These are phyloP conservation scores for Tritrichomonas foetus DNA, from an alignment of 208 protist species.

Conservation along the genomic window DNA sequence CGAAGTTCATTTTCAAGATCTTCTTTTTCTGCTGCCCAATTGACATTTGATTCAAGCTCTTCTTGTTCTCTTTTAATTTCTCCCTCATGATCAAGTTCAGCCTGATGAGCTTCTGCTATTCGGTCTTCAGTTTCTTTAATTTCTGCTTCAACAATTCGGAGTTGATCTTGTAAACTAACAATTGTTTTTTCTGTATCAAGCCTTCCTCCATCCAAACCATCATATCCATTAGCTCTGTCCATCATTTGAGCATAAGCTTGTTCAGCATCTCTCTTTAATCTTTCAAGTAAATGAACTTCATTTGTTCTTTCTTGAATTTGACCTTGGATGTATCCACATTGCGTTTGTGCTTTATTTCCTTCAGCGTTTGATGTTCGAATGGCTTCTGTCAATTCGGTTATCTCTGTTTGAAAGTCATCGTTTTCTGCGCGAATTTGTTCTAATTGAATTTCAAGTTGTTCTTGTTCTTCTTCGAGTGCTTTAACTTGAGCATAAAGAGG, in stretches of 20 bases:
- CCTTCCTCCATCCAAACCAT: neutral
- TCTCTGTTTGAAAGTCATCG: too few species aligned
- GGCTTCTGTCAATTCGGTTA: neutral
- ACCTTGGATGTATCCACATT: neutral
- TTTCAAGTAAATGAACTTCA: neutral
- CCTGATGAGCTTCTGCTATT: neutral
- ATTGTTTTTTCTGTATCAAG: slow-evolving; percentile 38
- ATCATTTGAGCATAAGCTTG: neutral
- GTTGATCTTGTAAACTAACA: neutral
- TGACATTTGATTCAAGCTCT: neutral
- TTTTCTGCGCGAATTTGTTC: too few species aligned
- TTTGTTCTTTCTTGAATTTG: neutral
- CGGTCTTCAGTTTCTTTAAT: neutral
- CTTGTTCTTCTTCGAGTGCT: too few species aligned
- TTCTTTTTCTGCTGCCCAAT: neutral
- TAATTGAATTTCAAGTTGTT: too few species aligned
- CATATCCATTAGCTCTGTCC: neutral
- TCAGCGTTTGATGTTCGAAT: neutral
- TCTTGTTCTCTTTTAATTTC: neutral
- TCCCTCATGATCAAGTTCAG: neutral
- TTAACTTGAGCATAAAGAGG: too few species aligned
- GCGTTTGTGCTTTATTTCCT: neutral
- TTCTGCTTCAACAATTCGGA: neutral
- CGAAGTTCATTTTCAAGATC: neutral
- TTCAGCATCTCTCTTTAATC: neutral